Evolutionary conservation across 2,329 filamentous ascomycete genomes (phyloP), one percentile per base, ranked within the genome.

Genomic region (Penicillium aurantiogriseum): DNA sequence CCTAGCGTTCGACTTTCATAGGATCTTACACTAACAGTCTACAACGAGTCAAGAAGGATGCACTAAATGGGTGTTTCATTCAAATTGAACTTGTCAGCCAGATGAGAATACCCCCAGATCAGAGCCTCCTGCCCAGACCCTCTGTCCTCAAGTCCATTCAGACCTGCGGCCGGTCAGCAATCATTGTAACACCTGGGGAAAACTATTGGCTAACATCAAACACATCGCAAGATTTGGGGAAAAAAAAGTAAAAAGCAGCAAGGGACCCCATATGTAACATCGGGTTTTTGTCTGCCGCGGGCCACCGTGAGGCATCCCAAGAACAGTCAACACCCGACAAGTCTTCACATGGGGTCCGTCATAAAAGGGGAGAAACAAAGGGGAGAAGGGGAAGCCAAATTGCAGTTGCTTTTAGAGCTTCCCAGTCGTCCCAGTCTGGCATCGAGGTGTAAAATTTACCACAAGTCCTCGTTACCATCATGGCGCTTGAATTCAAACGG

Each of bases 111-210:
- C 21, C 6, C 31, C 29, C 50, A 52, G 50, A 36, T 45, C 10
- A 51, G 21, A 25, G 17, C 50, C 50, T 52, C 50, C 31, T 52
- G 50, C 39, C 50, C 50, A 52, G 50, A 52, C 50, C 48, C 48
- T 51, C 39, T 9, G 15, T 36, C 50, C 39, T 36, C 31, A 46
- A 10, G n/a, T 17, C 8, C 50, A 52, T 31, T n/a, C 31, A 29
- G 31, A 46, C 50, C 39, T 15, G 19, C 39, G 39, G 39, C 39
- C 39, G 50, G 50, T 52, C 50, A 52, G 29, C 50, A 25, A 35
- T 52, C 50, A 52, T 36, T 11, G 50, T 36, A 40, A 33, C 27
- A 15, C 21, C 29, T 36, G 17, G 39, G 31, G 15, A 21, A 19
- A 8, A 36, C 33, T 8, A 7, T 23, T 43, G 29, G 31, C 50